Evolutionary conservation across 1,284 basidiomycete genomes (phyloP).

Genomic region (Marasmius tenuissimus): DNA sequence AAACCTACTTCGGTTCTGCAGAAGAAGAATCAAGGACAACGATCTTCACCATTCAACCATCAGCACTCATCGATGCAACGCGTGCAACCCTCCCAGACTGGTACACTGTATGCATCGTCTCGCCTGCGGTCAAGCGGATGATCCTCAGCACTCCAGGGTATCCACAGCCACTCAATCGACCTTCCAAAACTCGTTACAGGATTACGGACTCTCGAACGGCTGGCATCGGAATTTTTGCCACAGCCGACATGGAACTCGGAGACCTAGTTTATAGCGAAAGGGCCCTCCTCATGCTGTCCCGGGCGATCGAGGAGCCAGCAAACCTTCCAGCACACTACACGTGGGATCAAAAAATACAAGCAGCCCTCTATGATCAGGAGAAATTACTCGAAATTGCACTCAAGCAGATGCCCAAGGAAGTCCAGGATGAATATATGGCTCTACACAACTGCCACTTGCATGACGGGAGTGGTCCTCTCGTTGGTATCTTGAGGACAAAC

Average conservation of each 20-base stretch:
- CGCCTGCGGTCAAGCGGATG: constrained; percentile 10
- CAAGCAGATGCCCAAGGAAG: neutral
- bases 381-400: neutral
- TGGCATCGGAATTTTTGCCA: constrained; percentile 21
- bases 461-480: constrained; percentile 7
- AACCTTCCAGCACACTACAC: neutral
- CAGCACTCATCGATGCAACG: neutral
- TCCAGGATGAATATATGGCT: constrained; percentile 4
- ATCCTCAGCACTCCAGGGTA: constrained; percentile 14
- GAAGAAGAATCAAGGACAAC: no score
- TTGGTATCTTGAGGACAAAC: constrained; percentile 8
- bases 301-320: neutral
- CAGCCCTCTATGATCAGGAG: neutral
- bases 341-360: neutral
- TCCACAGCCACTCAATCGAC: constrained; percentile 13
- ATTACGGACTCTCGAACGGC: constrained; percentile 10
- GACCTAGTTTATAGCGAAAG: constrained; percentile 19
- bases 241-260: constrained; percentile 17
- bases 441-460: constrained; percentile 6
- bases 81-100: neutral
- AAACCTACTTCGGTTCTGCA: no score
- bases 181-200: constrained; percentile 1
- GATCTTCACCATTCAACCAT: neutral
- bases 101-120: constrained; percentile 8
- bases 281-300: constrained; percentile 4